phyloP scores from a whole-genome alignment of 306 rosid species.

The Prunus davidiana region DNA sequence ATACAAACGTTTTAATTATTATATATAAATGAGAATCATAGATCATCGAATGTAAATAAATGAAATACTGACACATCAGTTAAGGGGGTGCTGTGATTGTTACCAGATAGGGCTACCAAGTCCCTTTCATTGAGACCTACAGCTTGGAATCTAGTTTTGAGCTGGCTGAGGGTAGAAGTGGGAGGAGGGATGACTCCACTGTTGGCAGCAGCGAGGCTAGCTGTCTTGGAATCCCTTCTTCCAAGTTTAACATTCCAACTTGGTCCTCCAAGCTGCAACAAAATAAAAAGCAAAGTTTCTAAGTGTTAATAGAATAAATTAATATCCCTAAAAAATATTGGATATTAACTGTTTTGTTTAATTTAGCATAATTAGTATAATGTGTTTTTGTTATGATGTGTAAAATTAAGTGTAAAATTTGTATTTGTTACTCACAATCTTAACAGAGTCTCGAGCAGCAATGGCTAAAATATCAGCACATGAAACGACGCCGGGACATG shows the following conservation, averaged over 20 bases:
- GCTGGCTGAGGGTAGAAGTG: constrained; percentile 33
- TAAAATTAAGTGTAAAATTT: background rate
- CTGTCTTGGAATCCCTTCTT: constrained; percentile 81
- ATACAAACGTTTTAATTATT: too few species aligned
- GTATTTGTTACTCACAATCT: constrained; percentile 39
- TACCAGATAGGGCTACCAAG: constrained; percentile 94
- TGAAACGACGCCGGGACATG: constrained; percentile 65
- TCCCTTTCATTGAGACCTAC: constrained; percentile 61
- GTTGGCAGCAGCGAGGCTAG: constrained; percentile 52
- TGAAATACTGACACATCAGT: too few species aligned
- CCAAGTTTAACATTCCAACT: constrained; percentile 70
- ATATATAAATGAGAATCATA: too few species aligned
- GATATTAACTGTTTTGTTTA: too few species aligned
- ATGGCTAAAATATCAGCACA: constrained; percentile 85
- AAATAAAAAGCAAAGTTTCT: too few species aligned
- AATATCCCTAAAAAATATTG: too few species aligned
- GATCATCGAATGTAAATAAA: too few species aligned
- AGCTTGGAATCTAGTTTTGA: constrained; percentile 38
- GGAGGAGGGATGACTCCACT: constrained; percentile 70
- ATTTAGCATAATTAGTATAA: too few species aligned
- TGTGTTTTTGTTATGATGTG: too few species aligned
- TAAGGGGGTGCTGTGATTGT: background rate
- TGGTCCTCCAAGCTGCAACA: constrained; percentile 82
- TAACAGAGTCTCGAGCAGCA: constrained; percentile 79
- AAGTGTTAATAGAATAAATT: too few species aligned